phyloP scores from a whole-genome alignment of 495 filamentous ascomycete species.

The Aspergillus biplanus region DNA sequence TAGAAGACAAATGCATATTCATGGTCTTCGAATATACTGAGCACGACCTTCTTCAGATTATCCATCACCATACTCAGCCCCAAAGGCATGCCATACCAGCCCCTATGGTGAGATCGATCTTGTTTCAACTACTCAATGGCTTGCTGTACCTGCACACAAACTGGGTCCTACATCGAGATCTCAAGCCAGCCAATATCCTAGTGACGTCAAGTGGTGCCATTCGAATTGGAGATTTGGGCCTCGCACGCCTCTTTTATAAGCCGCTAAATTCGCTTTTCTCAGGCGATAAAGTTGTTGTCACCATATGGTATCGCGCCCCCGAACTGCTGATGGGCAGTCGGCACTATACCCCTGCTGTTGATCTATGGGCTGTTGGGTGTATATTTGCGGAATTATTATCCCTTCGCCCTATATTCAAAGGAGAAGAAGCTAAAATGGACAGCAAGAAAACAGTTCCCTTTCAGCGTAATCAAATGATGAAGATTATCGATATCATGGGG shows the following conservation, averaged over 20 bases:
- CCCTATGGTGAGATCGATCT: slow-evolving; percentile 82
- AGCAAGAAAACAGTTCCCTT: slow-evolving; percentile 96
- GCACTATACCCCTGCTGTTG: slow-evolving; percentile 95
- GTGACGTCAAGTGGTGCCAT: slow-evolving; percentile 89
- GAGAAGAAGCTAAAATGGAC: slow-evolving; percentile 99
- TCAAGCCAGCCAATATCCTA: slow-evolving; percentile 99
- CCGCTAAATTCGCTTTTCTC: slow-evolving; percentile 87
- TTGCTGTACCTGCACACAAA: slow-evolving; percentile 93
- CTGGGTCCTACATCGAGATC: slow-evolving; percentile 95
- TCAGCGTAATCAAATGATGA: slow-evolving; percentile 97
- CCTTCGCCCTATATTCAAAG: slow-evolving; percentile 95
- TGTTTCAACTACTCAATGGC: slow-evolving; percentile 94
- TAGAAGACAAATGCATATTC: slow-evolving; percentile 98
- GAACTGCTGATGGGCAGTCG: slow-evolving; percentile 88
- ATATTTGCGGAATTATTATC: slow-evolving; percentile 95
- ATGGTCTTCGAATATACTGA: slow-evolving; percentile 99
- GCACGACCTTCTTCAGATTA: slow-evolving; percentile 95
- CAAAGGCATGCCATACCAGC: slow-evolving; percentile 86
- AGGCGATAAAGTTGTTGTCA: slow-evolving; percentile 98
- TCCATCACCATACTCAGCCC: slow-evolving; percentile 94
- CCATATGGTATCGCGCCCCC: slow-evolving; percentile 98
- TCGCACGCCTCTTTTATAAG: slow-evolving; percentile 92
- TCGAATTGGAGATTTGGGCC: slow-evolving; percentile 90
- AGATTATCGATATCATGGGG: slow-evolving; percentile 95
- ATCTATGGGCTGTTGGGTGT: slow-evolving; percentile 97